phyloP scores from a whole-genome alignment of 371 early-diverging fungal species.

The Mucor racemosus region DNA sequence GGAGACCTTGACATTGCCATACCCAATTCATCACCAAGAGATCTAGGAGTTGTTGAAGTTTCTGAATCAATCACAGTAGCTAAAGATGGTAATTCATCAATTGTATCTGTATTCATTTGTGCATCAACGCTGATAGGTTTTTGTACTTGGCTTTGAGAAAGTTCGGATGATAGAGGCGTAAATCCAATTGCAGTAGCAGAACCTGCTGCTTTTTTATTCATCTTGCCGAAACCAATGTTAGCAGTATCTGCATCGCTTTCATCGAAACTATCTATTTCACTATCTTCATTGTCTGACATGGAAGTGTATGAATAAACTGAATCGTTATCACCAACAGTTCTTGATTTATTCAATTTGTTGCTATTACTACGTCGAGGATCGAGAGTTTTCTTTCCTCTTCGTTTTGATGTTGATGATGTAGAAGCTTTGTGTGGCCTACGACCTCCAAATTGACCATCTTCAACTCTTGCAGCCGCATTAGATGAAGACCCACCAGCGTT shows the following conservation, averaged over 20 bases:
- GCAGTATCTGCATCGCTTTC: slow-evolving; percentile 18
- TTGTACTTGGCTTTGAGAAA: slow-evolving; percentile 31
- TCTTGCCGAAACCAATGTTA: background rate
- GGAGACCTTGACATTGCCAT: slow-evolving; percentile 13
- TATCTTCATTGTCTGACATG: slow-evolving; percentile 34
- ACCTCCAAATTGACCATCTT: slow-evolving; percentile 13
- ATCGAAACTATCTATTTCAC: slow-evolving; percentile 30
- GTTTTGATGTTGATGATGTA: slow-evolving; percentile 11
- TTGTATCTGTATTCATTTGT: slow-evolving; percentile 23
- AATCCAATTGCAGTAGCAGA: slow-evolving; percentile 16
- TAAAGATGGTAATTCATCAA: slow-evolving; percentile 4
- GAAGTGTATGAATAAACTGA: slow-evolving; percentile 34
- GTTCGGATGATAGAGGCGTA: slow-evolving; percentile 33
- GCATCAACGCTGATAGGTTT: slow-evolving; percentile 25
- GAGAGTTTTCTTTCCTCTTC: slow-evolving; percentile 13
- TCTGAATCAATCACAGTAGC: background rate
- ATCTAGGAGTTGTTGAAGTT: slow-evolving; percentile 16
- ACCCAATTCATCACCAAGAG: slow-evolving; percentile 39
- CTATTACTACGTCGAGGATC: background rate
- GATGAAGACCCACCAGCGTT: slow-evolving; percentile 4
- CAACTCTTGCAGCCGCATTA: background rate
- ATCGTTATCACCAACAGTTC: slow-evolving; percentile 7
- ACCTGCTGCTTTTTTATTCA: background rate
- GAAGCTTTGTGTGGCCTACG: slow-evolving; percentile 22
- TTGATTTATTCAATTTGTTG: slow-evolving; percentile 10